Conservation (phyloP, 257 asterid species). For the Asclepias syriaca region DNA sequence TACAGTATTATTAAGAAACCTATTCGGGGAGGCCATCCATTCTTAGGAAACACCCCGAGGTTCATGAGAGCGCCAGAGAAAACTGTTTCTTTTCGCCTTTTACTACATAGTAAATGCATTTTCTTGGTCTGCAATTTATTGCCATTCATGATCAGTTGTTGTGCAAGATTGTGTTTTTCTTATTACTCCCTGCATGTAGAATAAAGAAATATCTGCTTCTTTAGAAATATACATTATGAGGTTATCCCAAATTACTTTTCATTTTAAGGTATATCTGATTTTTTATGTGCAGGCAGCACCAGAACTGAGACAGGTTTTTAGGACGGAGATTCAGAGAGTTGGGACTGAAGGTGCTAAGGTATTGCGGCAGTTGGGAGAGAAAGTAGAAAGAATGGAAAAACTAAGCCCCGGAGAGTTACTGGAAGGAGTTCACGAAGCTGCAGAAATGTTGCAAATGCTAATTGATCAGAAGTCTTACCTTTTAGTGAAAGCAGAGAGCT, state of each 20-base stretch:
- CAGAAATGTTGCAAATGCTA: slow-evolving; percentile 73
- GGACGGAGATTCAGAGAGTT: slow-evolving; percentile 62
- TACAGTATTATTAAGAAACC: neutral
- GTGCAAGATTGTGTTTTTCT: no score
- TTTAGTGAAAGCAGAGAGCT: slow-evolving; percentile 68
- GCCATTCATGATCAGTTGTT: neutral
- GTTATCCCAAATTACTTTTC: no score
- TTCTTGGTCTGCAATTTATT: neutral
- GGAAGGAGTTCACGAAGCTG: slow-evolving; percentile 80
- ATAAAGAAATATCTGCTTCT: no score
- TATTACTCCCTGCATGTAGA: no score
- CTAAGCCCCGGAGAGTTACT: slow-evolving; percentile 55
- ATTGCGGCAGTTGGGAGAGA: slow-evolving; percentile 60
- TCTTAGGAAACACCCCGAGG: neutral
- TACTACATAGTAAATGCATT: neutral
- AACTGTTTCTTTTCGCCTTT: no score
- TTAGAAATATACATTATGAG: no score
- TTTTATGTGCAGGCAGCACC: slow-evolving; percentile 51
- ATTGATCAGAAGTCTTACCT: slow-evolving; percentile 87
- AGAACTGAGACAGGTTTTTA: slow-evolving; percentile 64
- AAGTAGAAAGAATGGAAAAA: slow-evolving; percentile 92
- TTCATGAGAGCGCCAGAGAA: no score
- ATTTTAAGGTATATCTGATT: neutral
- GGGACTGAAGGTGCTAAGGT: slow-evolving; percentile 87
- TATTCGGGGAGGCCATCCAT: neutral